A percentile compares a stretch with the other conserved stretches of the same genome.
These are phyloP conservation scores for Alternaria burnsii DNA, from an alignment of 2,329 filamentous ascomycete genomes.

Conservation along the genomic window DNA sequence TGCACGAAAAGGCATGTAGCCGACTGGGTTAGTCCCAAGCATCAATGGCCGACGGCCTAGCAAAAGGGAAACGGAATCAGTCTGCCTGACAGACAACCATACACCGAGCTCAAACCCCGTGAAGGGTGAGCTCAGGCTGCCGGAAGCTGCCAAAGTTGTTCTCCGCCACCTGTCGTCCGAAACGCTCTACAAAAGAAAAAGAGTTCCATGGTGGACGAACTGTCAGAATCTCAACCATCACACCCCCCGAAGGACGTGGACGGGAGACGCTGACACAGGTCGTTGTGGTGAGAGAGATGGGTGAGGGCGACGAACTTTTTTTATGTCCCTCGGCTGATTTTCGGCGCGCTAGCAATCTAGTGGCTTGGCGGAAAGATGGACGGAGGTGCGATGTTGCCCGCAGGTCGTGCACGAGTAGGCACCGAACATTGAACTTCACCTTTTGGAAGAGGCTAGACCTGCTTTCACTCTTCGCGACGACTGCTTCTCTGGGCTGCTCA, in stretches of 20 bases:
- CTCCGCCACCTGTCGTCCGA: constrained; percentile 89
- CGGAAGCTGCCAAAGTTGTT: constrained; percentile 68
- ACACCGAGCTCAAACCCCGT: constrained; percentile 51
- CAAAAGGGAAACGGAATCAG: constrained; percentile 71
- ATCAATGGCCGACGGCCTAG: constrained; percentile 89
- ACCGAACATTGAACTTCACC: constrained; percentile 2
- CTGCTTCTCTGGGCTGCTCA: background rate
- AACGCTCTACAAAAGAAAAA: constrained; percentile 75
- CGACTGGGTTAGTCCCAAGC: constrained; percentile 86
- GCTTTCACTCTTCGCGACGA: background rate
- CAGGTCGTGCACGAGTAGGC: background rate
- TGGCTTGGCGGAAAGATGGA: constrained; percentile 26
- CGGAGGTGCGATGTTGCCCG: constrained; percentile 15
- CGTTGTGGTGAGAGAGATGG: constrained; percentile 60
- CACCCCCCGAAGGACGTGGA: constrained; percentile 59
- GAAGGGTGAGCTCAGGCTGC: constrained; percentile 59
- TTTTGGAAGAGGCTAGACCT: background rate
- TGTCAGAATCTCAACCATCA: constrained; percentile 81
- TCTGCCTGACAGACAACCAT: constrained; percentile 44
- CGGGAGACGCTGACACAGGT: constrained; percentile 89
- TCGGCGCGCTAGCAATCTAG: constrained; percentile 27
- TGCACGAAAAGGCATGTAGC: constrained; percentile 65
- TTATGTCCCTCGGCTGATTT: constrained; percentile 33
- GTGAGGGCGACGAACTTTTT: constrained; percentile 36
- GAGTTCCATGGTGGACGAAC: constrained; percentile 83